Evolutionary conservation across 1,284 basidiomycete species (phyloP), one percentile per base, ranked within the genome.

Genomic region (Microbotryum lychnidis-dioicae): DNA sequence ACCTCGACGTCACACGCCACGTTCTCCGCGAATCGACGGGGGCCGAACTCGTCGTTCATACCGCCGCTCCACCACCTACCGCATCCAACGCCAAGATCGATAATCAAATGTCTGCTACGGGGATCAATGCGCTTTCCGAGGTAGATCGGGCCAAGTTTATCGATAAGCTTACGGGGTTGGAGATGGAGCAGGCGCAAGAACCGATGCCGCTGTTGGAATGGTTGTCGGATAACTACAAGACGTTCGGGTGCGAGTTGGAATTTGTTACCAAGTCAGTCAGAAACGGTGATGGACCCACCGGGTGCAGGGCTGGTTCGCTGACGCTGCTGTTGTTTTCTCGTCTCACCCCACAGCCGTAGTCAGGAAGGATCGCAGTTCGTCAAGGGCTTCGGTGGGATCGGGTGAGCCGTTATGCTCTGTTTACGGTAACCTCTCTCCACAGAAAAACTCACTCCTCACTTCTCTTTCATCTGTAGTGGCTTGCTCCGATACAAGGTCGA

Each of bases 281-380:
- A 4, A 27, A 27, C 27, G 27, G 27, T 27, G 3, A 27, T 27
- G 6, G 27, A 4, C 6, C 27, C 27, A 27, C 27, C 27, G 27
- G 6, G 27, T 27, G 27, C 27, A 6, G 27, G 27, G 4, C 27
- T 27, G 27, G 4, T 6, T 27, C 27, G 27, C 27, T 27, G 27
- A 27, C 4, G 33, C 51, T 60, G 49, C 44, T 14, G 21, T 18
- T 16, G 29, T 21, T 45, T 45, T 56, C 31, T 72, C 37, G 20
- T 31, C 10, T 25, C 47, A 18, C 54, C 18, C 14, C 25, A 21
- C 7, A 70, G 72, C 58, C 69, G 75, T 55, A 93, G 90, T n/a
- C 93, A 97, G 75, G 94, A 98, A 75, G 94, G 94, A 42, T 89
- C 89, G 50, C 96, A 98, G 77, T 98, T 97, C 80, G 92, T 96